These are phyloP conservation scores for Paramecium caudatum DNA, from an alignment of 73 alveolate species.

Conservation along the genomic window DNA sequence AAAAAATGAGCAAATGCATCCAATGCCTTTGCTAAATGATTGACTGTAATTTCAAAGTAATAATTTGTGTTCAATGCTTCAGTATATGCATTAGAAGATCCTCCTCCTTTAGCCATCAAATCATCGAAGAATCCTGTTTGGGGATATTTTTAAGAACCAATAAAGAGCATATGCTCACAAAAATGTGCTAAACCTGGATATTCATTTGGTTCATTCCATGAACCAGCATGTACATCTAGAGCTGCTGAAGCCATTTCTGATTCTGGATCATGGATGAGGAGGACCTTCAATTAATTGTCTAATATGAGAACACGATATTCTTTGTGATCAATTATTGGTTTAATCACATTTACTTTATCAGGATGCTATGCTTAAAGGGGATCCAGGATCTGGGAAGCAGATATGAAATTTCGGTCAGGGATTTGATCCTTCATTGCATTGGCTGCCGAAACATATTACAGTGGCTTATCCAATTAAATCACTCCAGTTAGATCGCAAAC, in stretches of 20 bases:
- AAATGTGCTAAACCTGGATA: slow-evolving; percentile 84
- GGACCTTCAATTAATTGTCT: slow-evolving; percentile 78
- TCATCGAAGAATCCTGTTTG: slow-evolving; percentile 54
- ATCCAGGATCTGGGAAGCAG: neutral
- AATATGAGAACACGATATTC: slow-evolving; percentile 55
- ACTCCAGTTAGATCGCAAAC: slow-evolving; percentile 30
- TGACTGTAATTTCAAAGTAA: slow-evolving; percentile 72
- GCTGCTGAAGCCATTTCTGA: slow-evolving; percentile 86
- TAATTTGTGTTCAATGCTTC: slow-evolving; percentile 67
- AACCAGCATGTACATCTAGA: slow-evolving; percentile 83
- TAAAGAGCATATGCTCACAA: slow-evolving; percentile 82
- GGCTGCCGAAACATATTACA: slow-evolving; percentile 30
- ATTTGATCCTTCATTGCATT: slow-evolving; percentile 15
- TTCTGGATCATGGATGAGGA: slow-evolving; percentile 79
- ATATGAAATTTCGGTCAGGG: neutral
- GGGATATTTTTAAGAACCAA: slow-evolving; percentile 76
- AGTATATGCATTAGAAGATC: slow-evolving; percentile 70
- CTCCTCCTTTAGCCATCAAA: slow-evolving; percentile 70
- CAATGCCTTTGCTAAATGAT: slow-evolving; percentile 37
- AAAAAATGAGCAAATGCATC: slow-evolving; percentile 72
- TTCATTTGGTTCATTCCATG: slow-evolving; percentile 80
- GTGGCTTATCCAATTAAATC: neutral
- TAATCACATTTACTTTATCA: slow-evolving; percentile 19
- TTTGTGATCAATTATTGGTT: slow-evolving; percentile 46
- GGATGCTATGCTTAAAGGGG: slow-evolving; percentile 4